Base-by-base conservation (phyloP, 257 asterid genomes). In the Penstemon davidsonii region DNA sequence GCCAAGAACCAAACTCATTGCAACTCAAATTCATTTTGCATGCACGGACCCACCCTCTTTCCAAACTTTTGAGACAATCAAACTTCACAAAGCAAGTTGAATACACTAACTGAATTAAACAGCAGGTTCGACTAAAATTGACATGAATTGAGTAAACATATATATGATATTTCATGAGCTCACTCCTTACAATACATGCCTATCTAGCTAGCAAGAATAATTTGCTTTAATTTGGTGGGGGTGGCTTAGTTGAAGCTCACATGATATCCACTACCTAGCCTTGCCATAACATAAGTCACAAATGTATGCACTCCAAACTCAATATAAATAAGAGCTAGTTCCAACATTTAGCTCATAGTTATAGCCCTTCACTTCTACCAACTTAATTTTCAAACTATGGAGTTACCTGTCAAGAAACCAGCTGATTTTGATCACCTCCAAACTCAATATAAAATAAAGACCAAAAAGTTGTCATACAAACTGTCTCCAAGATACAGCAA, bases 391-490 rank as follows among this genome's bases (percentile, higher is more conserved):
- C 68, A 47, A 12, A 33, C 53, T 50, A 89, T 89, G 96, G 96
- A 87, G 62, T 75, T 79, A 61, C 79, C 85, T 2, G 58, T 77
- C 33, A 82, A 73, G 67, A 59, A 49, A 37, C 60, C 45, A 38
- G 65, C 64, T 13, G 13, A 68, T 58, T 19, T 75, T 49, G 73
- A 45, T 63, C 70, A 74, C 70, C 68, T 39, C 60, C 42, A 81
- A 76, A 60, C 72, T 43, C 73, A 33, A 10, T 87, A 78, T 67
- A 84, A 68, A 45, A 75, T 90, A 42, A 75, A 67, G 53, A 75
- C 84, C 0, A 70, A 72, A 66, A 76, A 79, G 40, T 73, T 90
- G 11, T 90, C 89, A 3, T 87, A 82, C 76, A 74, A 72, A 65
- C 49, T 85, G 43, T 62, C 82, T 71, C 64, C 78, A 41, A 67